Conservation (phyloP, 192 early-diverging fungal genomes). For the Backusella liffmaniae region DNA sequence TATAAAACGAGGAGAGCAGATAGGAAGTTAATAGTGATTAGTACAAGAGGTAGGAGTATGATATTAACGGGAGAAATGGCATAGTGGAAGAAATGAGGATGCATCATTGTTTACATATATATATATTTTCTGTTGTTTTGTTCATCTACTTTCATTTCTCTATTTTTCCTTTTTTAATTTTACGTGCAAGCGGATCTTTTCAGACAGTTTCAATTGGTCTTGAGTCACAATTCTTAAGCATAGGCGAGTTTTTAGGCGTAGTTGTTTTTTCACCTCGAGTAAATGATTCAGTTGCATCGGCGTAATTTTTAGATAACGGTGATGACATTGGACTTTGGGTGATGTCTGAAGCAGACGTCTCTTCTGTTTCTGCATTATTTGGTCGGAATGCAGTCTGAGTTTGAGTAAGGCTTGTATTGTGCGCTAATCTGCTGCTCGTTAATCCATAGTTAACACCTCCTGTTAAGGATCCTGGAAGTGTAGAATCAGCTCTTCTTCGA, state of each 20-base stretch:
- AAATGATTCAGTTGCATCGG: not conserved
- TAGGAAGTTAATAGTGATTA: not conserved
- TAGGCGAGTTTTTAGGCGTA: not conserved
- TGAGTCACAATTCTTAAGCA: conserved; percentile 4
- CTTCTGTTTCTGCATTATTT: not conserved
- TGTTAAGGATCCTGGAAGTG: conserved; percentile 6
- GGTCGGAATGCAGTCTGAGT: not conserved
- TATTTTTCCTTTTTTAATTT: not conserved
- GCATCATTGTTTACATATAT: not conserved
- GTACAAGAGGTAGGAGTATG: not conserved
- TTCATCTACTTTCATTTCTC: not conserved
- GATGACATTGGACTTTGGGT: not conserved
- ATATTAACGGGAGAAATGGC: conserved; percentile 1
- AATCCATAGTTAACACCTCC: conserved; percentile 32
- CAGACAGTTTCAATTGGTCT: conserved; percentile 1
- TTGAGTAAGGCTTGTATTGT: not conserved
- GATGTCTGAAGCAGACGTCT: not conserved
- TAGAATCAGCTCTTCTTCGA: conserved; percentile 22
- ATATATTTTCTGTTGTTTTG: not conserved
- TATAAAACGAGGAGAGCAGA: not conserved
- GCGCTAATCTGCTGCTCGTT: conserved; percentile 16
- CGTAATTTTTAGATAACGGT: not conserved
- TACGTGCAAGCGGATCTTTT: not conserved
- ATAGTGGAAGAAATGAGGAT: not conserved
- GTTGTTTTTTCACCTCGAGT: not conserved